These are phyloP conservation scores for Deinandra increscens DNA, from an alignment of 129 eudicot genomes.

Conservation along the genomic window DNA sequence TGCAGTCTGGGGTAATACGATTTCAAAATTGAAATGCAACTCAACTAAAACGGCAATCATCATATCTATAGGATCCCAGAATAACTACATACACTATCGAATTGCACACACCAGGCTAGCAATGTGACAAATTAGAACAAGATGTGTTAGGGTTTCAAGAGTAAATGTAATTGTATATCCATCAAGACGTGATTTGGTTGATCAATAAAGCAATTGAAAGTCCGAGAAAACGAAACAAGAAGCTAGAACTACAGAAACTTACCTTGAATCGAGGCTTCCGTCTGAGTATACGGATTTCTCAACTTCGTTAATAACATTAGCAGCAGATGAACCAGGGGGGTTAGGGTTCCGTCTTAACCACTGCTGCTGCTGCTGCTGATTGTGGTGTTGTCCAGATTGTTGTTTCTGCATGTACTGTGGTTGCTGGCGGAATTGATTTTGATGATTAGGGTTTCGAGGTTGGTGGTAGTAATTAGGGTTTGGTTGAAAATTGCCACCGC, in stretches of 20 bases:
- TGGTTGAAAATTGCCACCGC: constrained; percentile 30
- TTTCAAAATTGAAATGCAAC: not conserved
- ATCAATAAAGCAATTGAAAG: not conserved
- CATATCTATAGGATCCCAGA: not conserved
- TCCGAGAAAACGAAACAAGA: not conserved
- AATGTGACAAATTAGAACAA: not conserved
- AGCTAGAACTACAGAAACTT: not conserved
- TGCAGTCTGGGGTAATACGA: not conserved
- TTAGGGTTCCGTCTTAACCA: constrained; percentile 38
- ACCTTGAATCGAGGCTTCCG: constrained; percentile 24
- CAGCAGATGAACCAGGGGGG: constrained; percentile 2
- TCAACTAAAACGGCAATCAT: not conserved
- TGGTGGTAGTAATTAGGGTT: constrained; percentile 37
- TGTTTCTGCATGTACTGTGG: constrained; percentile 32
- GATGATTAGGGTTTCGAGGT: constrained; percentile 25
- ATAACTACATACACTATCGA: not conserved
- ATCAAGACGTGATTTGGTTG: not conserved
- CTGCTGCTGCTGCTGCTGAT: constrained; percentile 41
- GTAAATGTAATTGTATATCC: not conserved
- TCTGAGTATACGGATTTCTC: constrained; percentile 36
- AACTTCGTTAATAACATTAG: constrained; percentile 24
- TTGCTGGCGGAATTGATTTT: constrained; percentile 4
- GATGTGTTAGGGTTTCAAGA: not conserved
- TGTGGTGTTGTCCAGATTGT: constrained; percentile 11
- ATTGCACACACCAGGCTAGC: not conserved